Conservation (phyloP, 306 rosid species). For the Quercus cerris region DNA sequence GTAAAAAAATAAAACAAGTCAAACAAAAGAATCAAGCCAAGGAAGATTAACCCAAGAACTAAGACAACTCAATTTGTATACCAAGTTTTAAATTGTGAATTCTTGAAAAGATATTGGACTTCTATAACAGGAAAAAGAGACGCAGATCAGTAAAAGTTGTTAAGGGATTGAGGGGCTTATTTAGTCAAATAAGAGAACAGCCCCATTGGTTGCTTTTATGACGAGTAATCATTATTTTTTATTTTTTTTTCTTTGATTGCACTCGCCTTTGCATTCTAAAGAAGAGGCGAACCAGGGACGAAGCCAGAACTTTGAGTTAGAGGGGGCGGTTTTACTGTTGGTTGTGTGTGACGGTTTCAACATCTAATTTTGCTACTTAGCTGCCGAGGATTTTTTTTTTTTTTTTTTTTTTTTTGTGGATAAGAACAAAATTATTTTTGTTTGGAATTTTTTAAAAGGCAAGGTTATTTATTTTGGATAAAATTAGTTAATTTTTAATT, state of each 20-base stretch:
- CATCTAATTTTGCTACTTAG: no score
- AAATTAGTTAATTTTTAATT: no score
- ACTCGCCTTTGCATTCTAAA: no score
- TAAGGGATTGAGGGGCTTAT: background rate
- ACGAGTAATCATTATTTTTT: background rate
- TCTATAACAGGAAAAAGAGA: background rate
- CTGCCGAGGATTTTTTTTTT: no score
- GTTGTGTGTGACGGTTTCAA: no score
- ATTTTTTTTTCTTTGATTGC: background rate
- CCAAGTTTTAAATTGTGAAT: background rate
- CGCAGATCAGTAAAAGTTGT: background rate
- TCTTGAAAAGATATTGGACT: background rate
- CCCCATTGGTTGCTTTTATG: background rate
- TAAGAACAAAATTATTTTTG: no score
- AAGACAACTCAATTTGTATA: background rate
- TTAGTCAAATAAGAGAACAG: background rate
- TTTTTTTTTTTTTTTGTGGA: no score
- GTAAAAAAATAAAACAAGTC: constrained; percentile 9
- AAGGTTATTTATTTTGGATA: no score
- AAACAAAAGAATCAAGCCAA: background rate
- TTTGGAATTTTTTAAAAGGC: no score
- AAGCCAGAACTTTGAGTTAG: no score
- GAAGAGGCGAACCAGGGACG: no score
- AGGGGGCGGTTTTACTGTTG: no score
- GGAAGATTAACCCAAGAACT: background rate